Conservation (phyloP, 768 basidiomycete genomes). For the Hygrophorus russula region DNA sequence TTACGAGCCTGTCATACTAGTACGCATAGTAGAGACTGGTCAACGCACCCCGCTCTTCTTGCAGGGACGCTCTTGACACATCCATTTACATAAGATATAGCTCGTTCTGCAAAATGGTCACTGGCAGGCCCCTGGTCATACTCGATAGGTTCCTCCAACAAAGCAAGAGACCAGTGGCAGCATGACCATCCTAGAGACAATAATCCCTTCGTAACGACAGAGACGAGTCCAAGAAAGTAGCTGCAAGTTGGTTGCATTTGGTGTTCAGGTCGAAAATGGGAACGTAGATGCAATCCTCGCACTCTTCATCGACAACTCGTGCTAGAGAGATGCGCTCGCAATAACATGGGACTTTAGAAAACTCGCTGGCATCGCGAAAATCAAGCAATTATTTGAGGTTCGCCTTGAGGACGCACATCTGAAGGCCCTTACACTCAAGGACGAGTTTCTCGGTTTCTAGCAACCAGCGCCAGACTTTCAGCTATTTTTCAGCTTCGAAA, state of each 20-base stretch:
- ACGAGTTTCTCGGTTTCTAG: constrained; percentile 21
- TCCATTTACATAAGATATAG: no score
- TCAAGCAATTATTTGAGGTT: constrained; percentile 27
- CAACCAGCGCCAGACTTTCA: constrained; percentile 39
- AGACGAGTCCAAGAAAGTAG: constrained; percentile 16
- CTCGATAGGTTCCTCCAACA: no score
- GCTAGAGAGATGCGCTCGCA: constrained; percentile 42
- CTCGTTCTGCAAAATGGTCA: no score
- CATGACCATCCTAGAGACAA: no score
- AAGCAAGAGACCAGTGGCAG: no score
- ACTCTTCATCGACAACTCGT: constrained; percentile 17
- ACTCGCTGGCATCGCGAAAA: constrained; percentile 23
- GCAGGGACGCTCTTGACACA: no score
- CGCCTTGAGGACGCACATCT: constrained; percentile 20
- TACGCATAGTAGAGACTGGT: no score
- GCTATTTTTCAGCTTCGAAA: constrained; percentile 45
- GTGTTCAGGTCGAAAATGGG: constrained; percentile 5
- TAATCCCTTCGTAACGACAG: no score
- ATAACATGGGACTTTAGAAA: constrained; percentile 47
- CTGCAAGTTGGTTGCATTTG: constrained; percentile 21
- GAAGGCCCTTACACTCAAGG: constrained; percentile 20
- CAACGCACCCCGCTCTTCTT: no score
- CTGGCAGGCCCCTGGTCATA: no score
- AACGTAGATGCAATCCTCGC: constrained; percentile 9
- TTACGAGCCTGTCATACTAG: no score